phyloP scores from a whole-genome alignment of 2,329 filamentous ascomycete genomes.

The Xylariaceae sp. region DNA sequence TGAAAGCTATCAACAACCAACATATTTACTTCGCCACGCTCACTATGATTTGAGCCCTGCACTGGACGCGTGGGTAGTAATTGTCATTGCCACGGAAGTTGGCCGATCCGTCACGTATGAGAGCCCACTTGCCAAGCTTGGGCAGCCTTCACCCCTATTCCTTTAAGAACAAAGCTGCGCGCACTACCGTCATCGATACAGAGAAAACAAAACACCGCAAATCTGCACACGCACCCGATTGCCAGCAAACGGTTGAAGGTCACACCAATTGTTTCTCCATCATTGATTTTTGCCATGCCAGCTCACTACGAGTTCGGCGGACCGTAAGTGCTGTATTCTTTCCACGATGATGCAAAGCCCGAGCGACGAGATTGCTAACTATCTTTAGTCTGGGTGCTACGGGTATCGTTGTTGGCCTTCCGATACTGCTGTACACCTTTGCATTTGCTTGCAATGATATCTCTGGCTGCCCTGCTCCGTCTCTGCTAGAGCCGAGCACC shows the following conservation, averaged over 20 bases:
- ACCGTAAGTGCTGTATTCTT: constrained; percentile 26
- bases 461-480: constrained; percentile 84
- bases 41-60: too few relatives aligned
- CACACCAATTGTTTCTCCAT: neutral
- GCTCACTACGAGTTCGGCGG: constrained; percentile 33
- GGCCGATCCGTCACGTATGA: constrained; percentile 22
- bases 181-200: neutral
- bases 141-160: neutral
- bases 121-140: constrained; percentile 18
- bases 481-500: constrained; percentile 73
- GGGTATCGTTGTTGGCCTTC: constrained; percentile 79
- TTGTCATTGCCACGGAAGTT: constrained; percentile 23
- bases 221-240: neutral
- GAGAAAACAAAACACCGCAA: neutral
- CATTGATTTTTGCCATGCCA: constrained; percentile 15
- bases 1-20: too few relatives aligned
- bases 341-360: too few relatives aligned
- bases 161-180: constrained; percentile 16
- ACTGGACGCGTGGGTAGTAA: too few relatives aligned
- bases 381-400: constrained; percentile 72
- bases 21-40: too few relatives aligned
- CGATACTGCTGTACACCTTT: constrained; percentile 77
- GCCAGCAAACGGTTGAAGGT: neutral
- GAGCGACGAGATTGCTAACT: constrained; percentile 12
- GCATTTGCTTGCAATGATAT: constrained; percentile 91